These are phyloP conservation scores for Fusarium pilosicola DNA, from an alignment of 2,329 filamentous ascomycete species.

Conservation along the genomic window DNA sequence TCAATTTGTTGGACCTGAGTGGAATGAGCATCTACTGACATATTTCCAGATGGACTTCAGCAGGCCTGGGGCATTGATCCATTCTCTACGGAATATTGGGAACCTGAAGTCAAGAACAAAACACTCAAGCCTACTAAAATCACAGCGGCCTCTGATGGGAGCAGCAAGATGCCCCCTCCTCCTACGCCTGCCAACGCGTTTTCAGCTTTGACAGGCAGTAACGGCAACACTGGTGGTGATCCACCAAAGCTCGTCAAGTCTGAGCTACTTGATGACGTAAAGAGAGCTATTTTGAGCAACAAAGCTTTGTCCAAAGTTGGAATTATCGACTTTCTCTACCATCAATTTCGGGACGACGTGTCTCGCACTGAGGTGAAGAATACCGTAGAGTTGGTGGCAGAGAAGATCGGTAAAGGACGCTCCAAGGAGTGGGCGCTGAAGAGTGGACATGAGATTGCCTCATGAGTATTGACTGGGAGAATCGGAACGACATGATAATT, in stretches of 20 bases:
- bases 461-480: conserved; percentile 34
- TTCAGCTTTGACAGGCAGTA: conserved; percentile 45
- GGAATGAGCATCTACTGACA: conserved; percentile 28
- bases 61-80: conserved; percentile 76
- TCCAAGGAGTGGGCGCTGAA: conserved; percentile 54
- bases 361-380: conserved; percentile 55
- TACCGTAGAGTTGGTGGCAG: conserved; percentile 53
- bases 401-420: conserved; percentile 52
- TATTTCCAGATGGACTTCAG: conserved; percentile 56
- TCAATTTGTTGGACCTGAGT: not conserved
- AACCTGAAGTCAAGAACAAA: conserved; percentile 51
- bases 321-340: conserved; percentile 54
- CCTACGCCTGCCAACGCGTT: conserved; percentile 51
- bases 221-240: conserved; percentile 21
- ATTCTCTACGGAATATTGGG: conserved; percentile 86
- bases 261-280: conserved; percentile 54
- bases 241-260: conserved; percentile 49
- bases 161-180: conserved; percentile 48
- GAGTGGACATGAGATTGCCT: conserved; percentile 51
- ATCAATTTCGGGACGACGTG: conserved; percentile 51
- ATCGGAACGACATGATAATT: conserved; percentile 26
- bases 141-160: conserved; percentile 18
- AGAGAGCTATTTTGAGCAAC: conserved; percentile 54
- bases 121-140: conserved; percentile 23
- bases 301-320: conserved; percentile 53